These are phyloP conservation scores for Saturnispora gosingensis DNA, from an alignment of 805 yeast genomes.

Conservation along the genomic window DNA sequence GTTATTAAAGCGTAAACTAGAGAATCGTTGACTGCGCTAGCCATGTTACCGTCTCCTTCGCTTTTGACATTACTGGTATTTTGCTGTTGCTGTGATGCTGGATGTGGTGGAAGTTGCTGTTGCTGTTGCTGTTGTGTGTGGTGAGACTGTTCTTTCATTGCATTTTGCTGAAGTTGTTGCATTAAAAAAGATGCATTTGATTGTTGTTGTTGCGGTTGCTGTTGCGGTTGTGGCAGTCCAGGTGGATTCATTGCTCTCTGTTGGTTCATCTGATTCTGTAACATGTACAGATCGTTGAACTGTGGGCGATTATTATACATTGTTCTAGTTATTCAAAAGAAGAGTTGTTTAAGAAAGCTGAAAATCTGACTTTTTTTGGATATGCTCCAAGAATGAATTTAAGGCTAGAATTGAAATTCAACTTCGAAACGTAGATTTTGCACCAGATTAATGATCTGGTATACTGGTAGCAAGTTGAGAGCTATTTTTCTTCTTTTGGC, in stretches of 20 bases:
- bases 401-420: too few species aligned
- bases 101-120: constrained; percentile 4
- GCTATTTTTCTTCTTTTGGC: too few species aligned
- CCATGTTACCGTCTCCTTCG: not conserved
- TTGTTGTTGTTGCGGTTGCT: not conserved
- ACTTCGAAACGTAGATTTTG: too few species aligned
- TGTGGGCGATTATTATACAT: constrained; percentile 8
- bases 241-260: constrained; percentile 10
- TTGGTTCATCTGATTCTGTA: constrained; percentile 15
- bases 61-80: not conserved
- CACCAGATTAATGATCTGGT: too few species aligned
- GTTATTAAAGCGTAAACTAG: constrained; percentile 85
- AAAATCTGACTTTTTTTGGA: not conserved
- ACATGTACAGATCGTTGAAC: constrained; percentile 11
- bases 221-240: constrained; percentile 9
- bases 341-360: not conserved
- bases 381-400: not conserved
- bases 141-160: constrained; percentile 1
- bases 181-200: constrained; percentile 17
- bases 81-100: not conserved
- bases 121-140: constrained; percentile 8
- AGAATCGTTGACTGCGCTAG: constrained; percentile 55
- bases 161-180: constrained; percentile 19
- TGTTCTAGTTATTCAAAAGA: not conserved
- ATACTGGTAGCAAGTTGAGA: too few species aligned